phyloP scores from a whole-genome alignment of 2,329 filamentous ascomycete species.

The Pyrenochaeta sp. region DNA sequence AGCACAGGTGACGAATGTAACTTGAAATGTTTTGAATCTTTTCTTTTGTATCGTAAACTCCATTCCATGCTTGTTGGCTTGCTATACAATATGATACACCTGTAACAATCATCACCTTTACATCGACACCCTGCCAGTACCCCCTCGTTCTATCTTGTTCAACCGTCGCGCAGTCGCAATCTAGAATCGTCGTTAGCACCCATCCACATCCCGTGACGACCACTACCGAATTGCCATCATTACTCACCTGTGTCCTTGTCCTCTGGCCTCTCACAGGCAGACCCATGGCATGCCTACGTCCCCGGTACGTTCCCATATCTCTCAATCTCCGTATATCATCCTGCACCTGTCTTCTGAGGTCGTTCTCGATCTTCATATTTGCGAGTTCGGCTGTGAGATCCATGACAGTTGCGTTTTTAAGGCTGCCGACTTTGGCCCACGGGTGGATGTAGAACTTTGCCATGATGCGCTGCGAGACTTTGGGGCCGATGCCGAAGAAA shows the following conservation, averaged over 20 bases:
- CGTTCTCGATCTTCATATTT: conserved; percentile 92
- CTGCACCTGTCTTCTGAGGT: conserved; percentile 76
- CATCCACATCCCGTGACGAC: conserved; percentile 9
- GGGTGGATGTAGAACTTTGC: conserved; percentile 90
- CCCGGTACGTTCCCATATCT: conserved; percentile 90
- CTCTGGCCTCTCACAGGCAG: conserved; percentile 90
- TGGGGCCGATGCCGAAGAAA: conserved; percentile 48
- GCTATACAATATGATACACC: conserved; percentile 42
- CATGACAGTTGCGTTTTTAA: conserved; percentile 79
- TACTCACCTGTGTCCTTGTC: conserved; percentile 75
- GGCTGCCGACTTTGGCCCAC: conserved; percentile 76
- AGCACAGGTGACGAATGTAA: not conserved
- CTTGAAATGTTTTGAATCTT: not conserved
- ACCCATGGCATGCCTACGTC: conserved; percentile 89
- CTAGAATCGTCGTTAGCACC: conserved; percentile 46
- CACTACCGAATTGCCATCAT: not conserved
- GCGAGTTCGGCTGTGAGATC: conserved; percentile 86
- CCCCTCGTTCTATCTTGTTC: conserved; percentile 66
- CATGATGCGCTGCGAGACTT: conserved; percentile 73
- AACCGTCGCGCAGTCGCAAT: conserved; percentile 66
- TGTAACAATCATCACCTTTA: conserved; percentile 18
- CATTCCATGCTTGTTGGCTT: conserved; percentile 17
- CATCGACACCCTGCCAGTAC: conserved; percentile 42
- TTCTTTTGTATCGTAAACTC: conserved; percentile 13
- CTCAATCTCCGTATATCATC: conserved; percentile 87